A percentile compares a stretch with the other conserved stretches of the same genome.
Conservation (phyloP, 306 rosid species). For the Vigna radiata region DNA sequence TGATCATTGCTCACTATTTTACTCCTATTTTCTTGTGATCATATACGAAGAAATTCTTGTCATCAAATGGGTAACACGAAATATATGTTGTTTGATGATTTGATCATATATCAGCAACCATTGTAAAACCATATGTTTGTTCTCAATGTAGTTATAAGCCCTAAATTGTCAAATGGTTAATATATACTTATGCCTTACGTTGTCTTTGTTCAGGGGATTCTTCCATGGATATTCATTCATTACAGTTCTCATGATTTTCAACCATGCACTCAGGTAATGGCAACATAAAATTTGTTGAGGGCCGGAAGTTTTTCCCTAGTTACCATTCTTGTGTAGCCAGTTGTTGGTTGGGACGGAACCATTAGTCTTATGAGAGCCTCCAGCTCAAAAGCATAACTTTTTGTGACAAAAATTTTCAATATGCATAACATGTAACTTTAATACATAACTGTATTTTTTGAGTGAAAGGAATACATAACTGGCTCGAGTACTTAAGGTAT, state of each 20-base stretch:
- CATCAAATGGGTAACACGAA: constrained; percentile 23
- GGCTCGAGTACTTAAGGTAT: background rate
- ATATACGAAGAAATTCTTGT: constrained; percentile 32
- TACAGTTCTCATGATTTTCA: constrained; percentile 89
- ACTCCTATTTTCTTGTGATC: constrained; percentile 24
- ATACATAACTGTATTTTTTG: background rate
- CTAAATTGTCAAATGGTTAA: constrained; percentile 8
- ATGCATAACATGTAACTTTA: background rate
- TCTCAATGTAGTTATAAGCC: constrained; percentile 23
- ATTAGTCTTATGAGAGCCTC: background rate
- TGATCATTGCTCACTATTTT: constrained; percentile 9
- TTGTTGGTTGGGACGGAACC: background rate
- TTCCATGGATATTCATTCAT: constrained; percentile 89
- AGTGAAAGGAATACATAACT: background rate
- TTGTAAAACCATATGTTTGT: background rate
- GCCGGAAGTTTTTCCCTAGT: constrained; percentile 33
- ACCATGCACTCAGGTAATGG: constrained; percentile 91
- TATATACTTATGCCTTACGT: constrained; percentile 40
- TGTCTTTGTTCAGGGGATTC: constrained; percentile 78
- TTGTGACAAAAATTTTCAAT: background rate
- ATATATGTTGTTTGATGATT: constrained; percentile 21
- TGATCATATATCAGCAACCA: constrained; percentile 22
- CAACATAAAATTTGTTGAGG: constrained; percentile 28
- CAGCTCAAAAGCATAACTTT: background rate
- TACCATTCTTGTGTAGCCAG: constrained; percentile 33